phyloP scores from a whole-genome alignment of 768 basidiomycete species.

The Trametes villosa region DNA sequence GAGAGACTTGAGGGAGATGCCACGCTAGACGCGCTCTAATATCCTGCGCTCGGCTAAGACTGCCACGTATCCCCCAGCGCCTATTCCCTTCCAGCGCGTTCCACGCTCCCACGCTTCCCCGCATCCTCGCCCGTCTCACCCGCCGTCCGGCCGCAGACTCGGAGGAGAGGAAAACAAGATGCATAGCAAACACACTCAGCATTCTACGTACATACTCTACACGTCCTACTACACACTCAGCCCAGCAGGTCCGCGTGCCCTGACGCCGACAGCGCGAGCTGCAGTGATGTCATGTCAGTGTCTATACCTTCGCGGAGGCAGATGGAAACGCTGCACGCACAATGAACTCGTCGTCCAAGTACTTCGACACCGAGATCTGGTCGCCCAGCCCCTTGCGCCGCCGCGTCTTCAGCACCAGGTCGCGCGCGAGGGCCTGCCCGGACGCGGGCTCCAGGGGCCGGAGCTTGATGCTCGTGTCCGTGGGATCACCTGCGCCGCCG shows the following conservation, averaged over 20 bases:
- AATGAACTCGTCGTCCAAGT: conserved; percentile 96
- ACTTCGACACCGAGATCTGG: conserved; percentile 96
- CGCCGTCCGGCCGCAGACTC: background rate
- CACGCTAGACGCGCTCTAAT: conserved; percentile 26
- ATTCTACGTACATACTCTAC: conserved; percentile 22
- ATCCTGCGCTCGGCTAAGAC: conserved; percentile 40
- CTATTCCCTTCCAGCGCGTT: conserved; percentile 35
- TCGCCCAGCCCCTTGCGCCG: conserved; percentile 96
- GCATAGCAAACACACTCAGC: conserved; percentile 23
- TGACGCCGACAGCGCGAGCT: conserved; percentile 93
- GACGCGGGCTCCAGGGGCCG: conserved; percentile 96
- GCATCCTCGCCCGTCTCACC: conserved; percentile 29
- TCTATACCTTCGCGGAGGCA: background rate
- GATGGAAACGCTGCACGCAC: conserved; percentile 48
- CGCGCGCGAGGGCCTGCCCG: conserved; percentile 91
- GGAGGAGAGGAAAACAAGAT: conserved; percentile 9
- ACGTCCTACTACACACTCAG: conserved; percentile 34
- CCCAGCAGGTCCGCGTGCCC: conserved; percentile 95
- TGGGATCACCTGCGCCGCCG: conserved; percentile 79
- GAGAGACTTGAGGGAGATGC: conserved; percentile 8
- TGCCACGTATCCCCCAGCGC: conserved; percentile 47
- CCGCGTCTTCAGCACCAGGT: conserved; percentile 95
- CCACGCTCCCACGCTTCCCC: conserved; percentile 37
- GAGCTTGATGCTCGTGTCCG: conserved; percentile 95
- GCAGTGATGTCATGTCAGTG: conserved; percentile 21